These are phyloP conservation scores for Echeveria elegans DNA, from an alignment of 164 flowering plant species.

Conservation along the genomic window DNA sequence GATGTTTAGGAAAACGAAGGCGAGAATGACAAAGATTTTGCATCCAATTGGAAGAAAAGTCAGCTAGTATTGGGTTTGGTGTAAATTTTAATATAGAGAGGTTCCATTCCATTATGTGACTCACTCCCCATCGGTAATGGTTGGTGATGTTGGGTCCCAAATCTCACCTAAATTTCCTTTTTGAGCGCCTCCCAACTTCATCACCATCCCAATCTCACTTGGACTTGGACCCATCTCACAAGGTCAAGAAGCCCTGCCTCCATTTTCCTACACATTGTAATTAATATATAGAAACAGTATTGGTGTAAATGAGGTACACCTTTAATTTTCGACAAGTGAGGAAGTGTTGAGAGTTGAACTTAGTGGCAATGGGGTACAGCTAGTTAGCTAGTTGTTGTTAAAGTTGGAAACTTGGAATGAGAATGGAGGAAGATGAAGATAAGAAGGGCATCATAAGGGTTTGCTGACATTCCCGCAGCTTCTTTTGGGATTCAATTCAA, in stretches of 20 bases:
- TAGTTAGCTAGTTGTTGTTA: no score
- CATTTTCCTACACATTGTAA: neutral
- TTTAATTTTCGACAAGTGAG: neutral
- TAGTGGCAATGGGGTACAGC: no score
- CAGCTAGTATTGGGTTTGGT: neutral
- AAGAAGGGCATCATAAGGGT: no score
- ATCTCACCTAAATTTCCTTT: constrained; percentile 1
- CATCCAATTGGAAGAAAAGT: neutral
- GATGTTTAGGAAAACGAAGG: no score
- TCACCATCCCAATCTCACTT: neutral
- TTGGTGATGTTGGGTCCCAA: constrained; percentile 2
- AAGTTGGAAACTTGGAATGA: no score
- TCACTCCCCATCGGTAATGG: neutral
- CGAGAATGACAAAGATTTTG: neutral
- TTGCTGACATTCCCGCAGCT: no score
- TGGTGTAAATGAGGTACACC: neutral
- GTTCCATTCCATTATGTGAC: neutral
- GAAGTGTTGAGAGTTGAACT: no score
- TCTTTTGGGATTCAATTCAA: no score
- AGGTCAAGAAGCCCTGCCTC: neutral
- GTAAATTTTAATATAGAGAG: neutral
- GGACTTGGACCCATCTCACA: neutral
- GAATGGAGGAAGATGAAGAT: no score
- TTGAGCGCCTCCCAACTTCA: neutral
- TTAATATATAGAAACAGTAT: neutral